Evolutionary conservation across 257 asterid genomes (phyloP).

Genomic region (Nicotiana attenuata): DNA sequence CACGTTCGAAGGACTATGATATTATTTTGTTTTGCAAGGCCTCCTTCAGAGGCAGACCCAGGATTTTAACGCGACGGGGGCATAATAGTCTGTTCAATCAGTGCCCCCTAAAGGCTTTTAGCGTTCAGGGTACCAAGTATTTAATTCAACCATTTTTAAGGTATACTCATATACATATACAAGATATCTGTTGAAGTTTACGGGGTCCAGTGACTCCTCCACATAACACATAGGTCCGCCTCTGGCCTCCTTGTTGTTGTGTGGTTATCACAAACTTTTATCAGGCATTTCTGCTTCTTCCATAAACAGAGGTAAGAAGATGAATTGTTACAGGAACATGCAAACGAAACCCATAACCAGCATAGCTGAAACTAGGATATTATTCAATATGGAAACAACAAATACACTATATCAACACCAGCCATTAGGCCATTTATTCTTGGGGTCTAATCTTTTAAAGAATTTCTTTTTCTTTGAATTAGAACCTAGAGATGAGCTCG

Average conservation of each 20-base stretch:
- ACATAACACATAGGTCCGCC: too few relatives aligned
- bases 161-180: too few relatives aligned
- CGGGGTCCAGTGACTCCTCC: too few relatives aligned
- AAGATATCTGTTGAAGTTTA: too few relatives aligned
- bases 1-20: background rate
- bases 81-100: too few relatives aligned
- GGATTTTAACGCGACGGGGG: too few relatives aligned
- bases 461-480: slow-evolving; percentile 22
- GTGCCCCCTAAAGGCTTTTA: too few relatives aligned
- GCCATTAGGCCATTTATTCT: slow-evolving; percentile 74
- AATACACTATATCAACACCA: slow-evolving; percentile 40
- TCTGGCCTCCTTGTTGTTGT: too few relatives aligned
- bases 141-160: too few relatives aligned
- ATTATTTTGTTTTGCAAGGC: background rate
- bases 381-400: background rate
- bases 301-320: background rate
- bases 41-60: too few relatives aligned
- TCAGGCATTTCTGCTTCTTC: background rate
- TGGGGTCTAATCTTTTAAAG: slow-evolving; percentile 37
- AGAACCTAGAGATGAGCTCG: slow-evolving; percentile 16
- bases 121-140: too few relatives aligned
- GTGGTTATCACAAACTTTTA: background rate
- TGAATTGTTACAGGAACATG: background rate
- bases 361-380: background rate
- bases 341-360: background rate